Percentiles rank a stretch among this genome's conserved stretches.
Evolutionary conservation across 2,329 filamentous ascomycete species (phyloP).

Genomic region (Nannizzia gypsea): DNA sequence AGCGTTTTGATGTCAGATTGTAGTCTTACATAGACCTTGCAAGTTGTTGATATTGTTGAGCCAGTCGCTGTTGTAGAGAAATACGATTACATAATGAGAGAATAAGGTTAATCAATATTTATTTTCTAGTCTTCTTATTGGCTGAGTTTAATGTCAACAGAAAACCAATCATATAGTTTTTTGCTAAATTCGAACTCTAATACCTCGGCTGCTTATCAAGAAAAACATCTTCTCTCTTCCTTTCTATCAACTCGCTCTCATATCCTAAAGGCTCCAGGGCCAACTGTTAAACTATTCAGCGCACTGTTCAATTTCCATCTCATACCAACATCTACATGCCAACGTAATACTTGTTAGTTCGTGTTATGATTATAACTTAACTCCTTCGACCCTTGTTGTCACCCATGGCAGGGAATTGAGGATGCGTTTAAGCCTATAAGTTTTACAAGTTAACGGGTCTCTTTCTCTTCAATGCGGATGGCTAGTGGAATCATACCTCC

Average conservation of each 20-base stretch:
- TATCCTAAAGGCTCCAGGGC: no score
- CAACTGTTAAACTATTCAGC: no score
- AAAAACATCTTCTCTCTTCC: neutral
- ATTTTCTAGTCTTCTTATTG: no score
- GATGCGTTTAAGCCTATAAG: neutral
- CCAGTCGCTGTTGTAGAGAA: no score
- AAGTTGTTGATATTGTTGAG: neutral
- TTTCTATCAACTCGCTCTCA: neutral
- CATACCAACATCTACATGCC: neutral
- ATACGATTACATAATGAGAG: neutral
- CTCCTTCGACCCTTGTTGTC: neutral
- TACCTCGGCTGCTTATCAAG: no score
- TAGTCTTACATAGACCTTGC: neutral
- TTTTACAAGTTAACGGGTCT: neutral
- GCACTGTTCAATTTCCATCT: neutral
- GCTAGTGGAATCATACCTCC: slow-evolving; percentile 16
- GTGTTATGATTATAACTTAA: neutral
- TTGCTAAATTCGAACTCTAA: no score
- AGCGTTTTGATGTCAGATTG: neutral
- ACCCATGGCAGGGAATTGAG: neutral
- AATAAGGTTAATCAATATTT: no score
- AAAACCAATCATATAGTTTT: no score
- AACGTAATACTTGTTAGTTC: neutral
- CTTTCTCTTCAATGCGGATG: no score
- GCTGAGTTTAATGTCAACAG: no score